Conservation (phyloP, 164 flowering plant genomes). For the Magnolia kwangsiensis region DNA sequence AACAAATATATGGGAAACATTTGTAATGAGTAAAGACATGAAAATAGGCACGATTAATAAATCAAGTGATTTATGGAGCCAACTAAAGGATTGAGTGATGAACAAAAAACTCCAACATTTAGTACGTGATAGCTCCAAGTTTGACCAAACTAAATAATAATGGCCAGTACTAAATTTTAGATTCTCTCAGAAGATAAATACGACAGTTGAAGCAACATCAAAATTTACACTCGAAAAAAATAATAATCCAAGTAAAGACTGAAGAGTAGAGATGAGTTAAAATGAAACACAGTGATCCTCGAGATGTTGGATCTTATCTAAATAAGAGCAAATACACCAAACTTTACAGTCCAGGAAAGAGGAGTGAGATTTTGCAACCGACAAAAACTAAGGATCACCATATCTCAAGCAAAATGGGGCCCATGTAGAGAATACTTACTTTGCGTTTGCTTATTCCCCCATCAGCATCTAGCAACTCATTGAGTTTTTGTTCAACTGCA, state of each 20-base stretch:
- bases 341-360: background rate
- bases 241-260: background rate
- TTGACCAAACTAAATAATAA: background rate
- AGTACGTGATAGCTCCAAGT: background rate
- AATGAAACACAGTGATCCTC: background rate
- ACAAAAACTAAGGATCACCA: background rate
- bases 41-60: no score
- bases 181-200: background rate
- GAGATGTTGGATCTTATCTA: background rate
- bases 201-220: background rate
- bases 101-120: background rate
- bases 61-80: background rate
- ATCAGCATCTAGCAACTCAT: slow-evolving; percentile 72
- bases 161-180: background rate
- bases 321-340: no score
- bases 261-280: background rate
- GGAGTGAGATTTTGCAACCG: background rate
- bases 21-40: background rate
- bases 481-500: slow-evolving; percentile 88
- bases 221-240: background rate
- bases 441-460: slow-evolving; percentile 90
- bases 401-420: background rate
- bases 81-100: background rate
- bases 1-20: background rate
- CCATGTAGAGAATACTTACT: slow-evolving; percentile 38